Evolutionary conservation across 306 rosid genomes (phyloP).

Genomic region (Fragaria vesca): DNA sequence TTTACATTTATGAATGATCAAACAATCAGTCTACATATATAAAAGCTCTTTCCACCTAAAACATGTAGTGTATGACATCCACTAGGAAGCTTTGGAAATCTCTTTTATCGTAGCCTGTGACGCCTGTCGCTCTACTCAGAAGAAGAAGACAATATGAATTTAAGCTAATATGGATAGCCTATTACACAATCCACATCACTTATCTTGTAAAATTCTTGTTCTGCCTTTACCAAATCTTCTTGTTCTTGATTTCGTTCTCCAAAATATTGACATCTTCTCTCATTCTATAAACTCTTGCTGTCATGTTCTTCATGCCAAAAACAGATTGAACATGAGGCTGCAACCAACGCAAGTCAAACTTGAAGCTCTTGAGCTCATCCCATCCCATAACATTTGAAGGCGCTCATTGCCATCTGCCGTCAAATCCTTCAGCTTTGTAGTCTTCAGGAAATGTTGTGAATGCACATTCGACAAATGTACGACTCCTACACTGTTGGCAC

Average conservation of each 20-base stretch:
- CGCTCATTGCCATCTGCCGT: not conserved
- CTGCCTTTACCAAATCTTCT: no score
- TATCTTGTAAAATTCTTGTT: no score
- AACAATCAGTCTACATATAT: no score
- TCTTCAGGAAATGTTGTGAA: constrained; percentile 1
- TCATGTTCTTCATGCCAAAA: not conserved
- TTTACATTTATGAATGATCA: no score
- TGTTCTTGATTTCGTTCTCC: not conserved
- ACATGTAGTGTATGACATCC: no score
- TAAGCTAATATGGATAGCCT: no score
- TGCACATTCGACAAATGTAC: not conserved
- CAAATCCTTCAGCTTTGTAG: not conserved
- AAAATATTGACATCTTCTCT: not conserved
- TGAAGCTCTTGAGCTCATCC: not conserved
- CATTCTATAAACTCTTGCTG: not conserved
- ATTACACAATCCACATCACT: no score
- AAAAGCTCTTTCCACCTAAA: no score
- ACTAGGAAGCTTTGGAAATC: no score
- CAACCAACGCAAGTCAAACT: constrained; percentile 2
- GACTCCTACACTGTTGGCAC: not conserved
- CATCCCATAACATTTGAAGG: constrained; percentile 1
- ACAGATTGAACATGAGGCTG: not conserved
- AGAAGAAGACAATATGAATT: no score
- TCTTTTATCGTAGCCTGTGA: no score
- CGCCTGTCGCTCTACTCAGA: no score